Evolutionary conservation across 257 asterid species (phyloP), one percentile per base, ranked within the genome.

Genomic region (Rhazya stricta): DNA sequence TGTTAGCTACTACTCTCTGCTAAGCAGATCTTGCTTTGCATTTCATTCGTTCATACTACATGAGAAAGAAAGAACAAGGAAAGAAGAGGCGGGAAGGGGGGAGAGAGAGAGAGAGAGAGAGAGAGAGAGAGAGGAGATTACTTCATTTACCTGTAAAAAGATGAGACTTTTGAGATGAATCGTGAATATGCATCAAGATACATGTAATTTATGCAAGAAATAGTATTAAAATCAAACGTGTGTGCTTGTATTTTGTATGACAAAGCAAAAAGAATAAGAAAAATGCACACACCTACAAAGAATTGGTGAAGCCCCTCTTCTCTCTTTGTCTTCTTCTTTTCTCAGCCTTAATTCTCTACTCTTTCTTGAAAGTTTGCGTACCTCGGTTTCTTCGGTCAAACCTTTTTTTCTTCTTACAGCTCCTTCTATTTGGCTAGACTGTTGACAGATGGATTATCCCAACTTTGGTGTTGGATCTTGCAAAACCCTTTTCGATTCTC

Each of bases 371-470:
- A 82, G 80, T 77, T 81, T 61, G 86, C 77, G 80, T 81, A 86
- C 92, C 96, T 92, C 89, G 96, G 74, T 83, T 80, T 83, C 83
- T 88, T 93, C 86, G 88, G 96, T 91, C 96, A 91, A 91, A 88
- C 80, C 67, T 78, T 76, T 69, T 67, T 60, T 69, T 76, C 76
- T 67, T 61, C 71, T 83, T 74, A 74, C 85, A 67, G 83, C 77
- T 69, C 84, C 80, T 68, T 79, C 71, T 58, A 56, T 79, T 74
- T 81, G 76, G 54, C 76, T 80, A 73, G 50, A 69, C 80, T 81
- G 81, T 60, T 65, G 88, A 77, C 82, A 70, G 77, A 50, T 69
- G 75, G 68, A 36, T 46, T 62, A 10, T 70, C 67, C 67, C 81
- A 78, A 79, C 57, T 69, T n/a, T 53, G 69, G 56, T 71, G 60